phyloP scores from a whole-genome alignment of 306 rosid species.

The Vicia villosa region DNA sequence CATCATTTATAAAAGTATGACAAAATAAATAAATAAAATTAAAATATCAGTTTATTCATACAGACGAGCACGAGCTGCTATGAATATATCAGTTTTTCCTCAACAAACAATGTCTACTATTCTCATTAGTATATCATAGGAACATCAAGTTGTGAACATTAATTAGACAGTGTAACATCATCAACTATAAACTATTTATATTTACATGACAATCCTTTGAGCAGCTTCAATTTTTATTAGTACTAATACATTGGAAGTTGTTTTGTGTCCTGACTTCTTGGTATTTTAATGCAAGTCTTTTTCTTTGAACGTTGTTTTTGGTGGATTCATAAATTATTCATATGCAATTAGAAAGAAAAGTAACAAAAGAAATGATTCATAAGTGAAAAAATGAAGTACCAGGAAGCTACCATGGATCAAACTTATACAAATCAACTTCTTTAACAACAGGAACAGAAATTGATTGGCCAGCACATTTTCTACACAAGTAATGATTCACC shows the following conservation, averaged over 20 bases:
- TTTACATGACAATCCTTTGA: background rate
- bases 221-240: background rate
- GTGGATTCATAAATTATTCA: background rate
- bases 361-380: background rate
- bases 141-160: slow-evolving; percentile 1
- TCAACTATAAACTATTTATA: background rate
- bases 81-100: too few relatives aligned
- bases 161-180: background rate
- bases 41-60: too few relatives aligned
- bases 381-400: slow-evolving; percentile 43
- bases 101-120: background rate
- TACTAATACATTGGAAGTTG: background rate
- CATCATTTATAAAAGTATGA: too few relatives aligned
- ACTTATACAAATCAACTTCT: slow-evolving; percentile 87
- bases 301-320: slow-evolving; percentile 8
- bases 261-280: too few relatives aligned
- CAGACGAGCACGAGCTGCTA: too few relatives aligned
- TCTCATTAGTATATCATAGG: background rate
- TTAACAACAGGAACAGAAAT: slow-evolving; percentile 71
- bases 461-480: slow-evolving; percentile 68
- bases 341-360: background rate
- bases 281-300: slow-evolving; percentile 10
- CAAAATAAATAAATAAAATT: too few relatives aligned
- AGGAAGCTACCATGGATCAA: slow-evolving; percentile 95
- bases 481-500: slow-evolving; percentile 72